phyloP scores from a whole-genome alignment of 1,139 yeast species.

The Saccharomycopsis crataegensis region DNA sequence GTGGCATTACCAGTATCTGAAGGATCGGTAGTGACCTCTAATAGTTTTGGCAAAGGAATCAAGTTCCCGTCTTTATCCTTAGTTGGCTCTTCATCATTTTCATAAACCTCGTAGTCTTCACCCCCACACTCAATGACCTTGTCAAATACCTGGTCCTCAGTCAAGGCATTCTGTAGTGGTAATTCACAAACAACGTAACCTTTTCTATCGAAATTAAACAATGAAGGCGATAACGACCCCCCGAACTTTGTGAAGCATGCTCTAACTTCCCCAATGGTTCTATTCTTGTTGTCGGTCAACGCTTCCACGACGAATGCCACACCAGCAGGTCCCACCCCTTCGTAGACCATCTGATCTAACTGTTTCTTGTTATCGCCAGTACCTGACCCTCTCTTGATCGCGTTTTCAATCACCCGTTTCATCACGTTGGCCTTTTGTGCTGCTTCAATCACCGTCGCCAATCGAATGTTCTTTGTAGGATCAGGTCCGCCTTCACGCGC shows the following conservation, averaged over 20 bases:
- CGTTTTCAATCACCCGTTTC: slow-evolving; percentile 78
- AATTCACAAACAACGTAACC: slow-evolving; percentile 54
- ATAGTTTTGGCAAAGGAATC: slow-evolving; percentile 19
- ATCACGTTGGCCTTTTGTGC: slow-evolving; percentile 76
- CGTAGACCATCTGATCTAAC: slow-evolving; percentile 49
- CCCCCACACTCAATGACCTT: slow-evolving; percentile 74
- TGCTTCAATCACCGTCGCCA: slow-evolving; percentile 67
- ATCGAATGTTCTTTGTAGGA: slow-evolving; percentile 55
- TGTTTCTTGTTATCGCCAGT: slow-evolving; percentile 35
- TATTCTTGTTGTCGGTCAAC: slow-evolving; percentile 77
- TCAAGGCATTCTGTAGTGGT: slow-evolving; percentile 28
- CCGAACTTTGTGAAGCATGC: slow-evolving; percentile 65
- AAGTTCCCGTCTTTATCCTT: slow-evolving; percentile 25
- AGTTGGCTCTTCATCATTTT: slow-evolving; percentile 31
- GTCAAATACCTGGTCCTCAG: slow-evolving; percentile 62
- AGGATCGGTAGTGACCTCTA: slow-evolving; percentile 49
- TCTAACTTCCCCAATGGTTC: slow-evolving; percentile 72
- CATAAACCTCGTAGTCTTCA: slow-evolving; percentile 53
- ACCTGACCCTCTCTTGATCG: slow-evolving; percentile 79
- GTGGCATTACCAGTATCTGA: slow-evolving; percentile 56
- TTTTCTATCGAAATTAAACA: slow-evolving; percentile 65
- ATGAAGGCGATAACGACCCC: slow-evolving; percentile 71
- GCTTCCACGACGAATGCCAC: slow-evolving; percentile 81
- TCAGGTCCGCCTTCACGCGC: slow-evolving; percentile 62
- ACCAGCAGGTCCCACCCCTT: slow-evolving; percentile 91